Conservation (phyloP, 306 rosid genomes). For the Vigna mungo region DNA sequence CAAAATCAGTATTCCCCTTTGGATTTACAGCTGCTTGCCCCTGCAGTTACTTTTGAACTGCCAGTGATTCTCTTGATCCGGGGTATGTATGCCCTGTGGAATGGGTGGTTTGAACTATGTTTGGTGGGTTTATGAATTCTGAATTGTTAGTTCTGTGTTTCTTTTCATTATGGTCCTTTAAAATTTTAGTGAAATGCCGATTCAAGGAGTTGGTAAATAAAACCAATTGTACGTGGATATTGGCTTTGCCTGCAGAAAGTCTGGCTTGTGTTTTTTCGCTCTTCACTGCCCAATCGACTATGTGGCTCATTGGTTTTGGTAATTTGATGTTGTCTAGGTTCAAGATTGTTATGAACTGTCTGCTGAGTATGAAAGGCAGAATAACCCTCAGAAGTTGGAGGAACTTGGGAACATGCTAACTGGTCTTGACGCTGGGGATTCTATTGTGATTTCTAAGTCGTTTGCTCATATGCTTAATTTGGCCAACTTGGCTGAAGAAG, state of each 20-base stretch:
- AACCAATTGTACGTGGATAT: neutral
- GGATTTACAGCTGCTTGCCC: too few relatives aligned
- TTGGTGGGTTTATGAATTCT: neutral
- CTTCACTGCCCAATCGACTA: neutral
- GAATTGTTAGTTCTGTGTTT: conserved; percentile 1
- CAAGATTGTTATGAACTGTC: conserved; percentile 92
- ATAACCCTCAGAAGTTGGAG: conserved; percentile 69
- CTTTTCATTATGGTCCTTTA: neutral
- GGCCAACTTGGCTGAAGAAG: conserved; percentile 94
- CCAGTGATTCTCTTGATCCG: too few relatives aligned
- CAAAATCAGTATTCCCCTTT: too few relatives aligned
- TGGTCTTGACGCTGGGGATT: conserved; percentile 88
- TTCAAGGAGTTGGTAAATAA: neutral
- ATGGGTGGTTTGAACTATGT: neutral
- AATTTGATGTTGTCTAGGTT: conserved; percentile 59
- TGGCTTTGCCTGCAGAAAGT: neutral
- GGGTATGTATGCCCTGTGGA: conserved; percentile 13
- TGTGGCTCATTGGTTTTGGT: conserved; percentile 20
- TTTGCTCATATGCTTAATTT: conserved; percentile 89
- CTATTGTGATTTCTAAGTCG: conserved; percentile 82
- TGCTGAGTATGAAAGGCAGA: conserved; percentile 82
- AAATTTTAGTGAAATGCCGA: neutral
- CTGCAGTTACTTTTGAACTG: too few relatives aligned
- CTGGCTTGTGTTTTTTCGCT: neutral
- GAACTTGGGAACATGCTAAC: conserved; percentile 83